Evolutionary conservation across 1,139 yeast genomes (phyloP).

Genomic region (Starmera stellimalicola): DNA sequence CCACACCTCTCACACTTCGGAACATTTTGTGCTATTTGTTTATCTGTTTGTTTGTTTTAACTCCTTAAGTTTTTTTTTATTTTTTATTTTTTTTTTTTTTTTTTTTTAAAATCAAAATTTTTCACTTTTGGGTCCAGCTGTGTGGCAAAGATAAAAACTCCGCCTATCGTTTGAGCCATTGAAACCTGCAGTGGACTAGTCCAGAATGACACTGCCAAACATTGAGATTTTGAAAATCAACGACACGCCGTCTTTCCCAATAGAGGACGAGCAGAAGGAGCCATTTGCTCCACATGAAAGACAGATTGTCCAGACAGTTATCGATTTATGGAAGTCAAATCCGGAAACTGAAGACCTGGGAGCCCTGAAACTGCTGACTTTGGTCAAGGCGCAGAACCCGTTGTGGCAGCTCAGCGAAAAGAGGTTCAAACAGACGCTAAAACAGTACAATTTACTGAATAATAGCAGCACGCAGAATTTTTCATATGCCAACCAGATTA

Average conservation of each 20-base stretch:
- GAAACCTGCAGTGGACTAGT: background rate
- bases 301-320: constrained; percentile 53
- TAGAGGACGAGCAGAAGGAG: constrained; percentile 16
- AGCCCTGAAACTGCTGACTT: constrained; percentile 40
- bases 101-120: background rate
- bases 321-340: constrained; percentile 60
- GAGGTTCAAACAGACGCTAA: constrained; percentile 43
- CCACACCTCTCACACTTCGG: no score
- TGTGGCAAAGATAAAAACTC: background rate
- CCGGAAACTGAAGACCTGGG: constrained; percentile 54
- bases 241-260: constrained; percentile 13
- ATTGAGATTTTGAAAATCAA: constrained; percentile 24
- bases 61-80: no score
- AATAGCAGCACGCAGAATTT: constrained; percentile 26
- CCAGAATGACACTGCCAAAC: constrained; percentile 8
- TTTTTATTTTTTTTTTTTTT: no score
- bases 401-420: constrained; percentile 58
- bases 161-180: background rate
- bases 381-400: constrained; percentile 42
- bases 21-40: background rate
- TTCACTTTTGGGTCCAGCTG: background rate
- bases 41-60: background rate
- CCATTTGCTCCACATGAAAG: constrained; percentile 51
- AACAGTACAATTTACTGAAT: constrained; percentile 40
- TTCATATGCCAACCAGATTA: constrained; percentile 45